phyloP scores from a whole-genome alignment of 495 filamentous ascomycete genomes.

The Cladorrhinum samala region DNA sequence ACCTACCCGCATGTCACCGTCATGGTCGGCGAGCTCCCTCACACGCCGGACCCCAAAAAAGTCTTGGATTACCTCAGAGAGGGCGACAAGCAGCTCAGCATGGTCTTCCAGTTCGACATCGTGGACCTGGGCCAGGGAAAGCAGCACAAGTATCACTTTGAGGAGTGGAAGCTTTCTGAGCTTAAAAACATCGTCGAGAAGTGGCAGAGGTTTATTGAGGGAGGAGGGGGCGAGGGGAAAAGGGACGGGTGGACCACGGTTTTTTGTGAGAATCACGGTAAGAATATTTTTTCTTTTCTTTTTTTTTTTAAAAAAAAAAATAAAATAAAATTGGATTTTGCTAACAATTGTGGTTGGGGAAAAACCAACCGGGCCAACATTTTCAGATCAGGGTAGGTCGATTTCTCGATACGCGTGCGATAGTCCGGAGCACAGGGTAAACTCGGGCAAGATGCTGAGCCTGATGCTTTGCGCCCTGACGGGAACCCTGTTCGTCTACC shows the following conservation, averaged over 20 bases:
- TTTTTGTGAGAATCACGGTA: slow-evolving; percentile 70
- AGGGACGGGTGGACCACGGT: slow-evolving; percentile 66
- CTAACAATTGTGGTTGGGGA: not conserved
- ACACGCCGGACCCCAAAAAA: slow-evolving; percentile 51
- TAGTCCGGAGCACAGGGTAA: slow-evolving; percentile 38
- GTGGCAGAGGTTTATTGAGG: slow-evolving; percentile 64
- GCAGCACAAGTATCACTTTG: slow-evolving; percentile 33
- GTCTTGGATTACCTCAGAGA: slow-evolving; percentile 54
- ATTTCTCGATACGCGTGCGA: slow-evolving; percentile 54
- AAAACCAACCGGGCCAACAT: not conserved
- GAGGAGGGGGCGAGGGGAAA: no score
- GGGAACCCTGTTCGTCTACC: slow-evolving; percentile 65
- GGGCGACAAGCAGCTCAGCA: slow-evolving; percentile 58
- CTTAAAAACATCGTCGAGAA: slow-evolving; percentile 54
- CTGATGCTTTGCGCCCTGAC: slow-evolving; percentile 42
- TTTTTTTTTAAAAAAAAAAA: no score
- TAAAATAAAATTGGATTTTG: no score
- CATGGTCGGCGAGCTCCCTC: slow-evolving; percentile 66
- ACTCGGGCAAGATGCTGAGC: slow-evolving; percentile 54
- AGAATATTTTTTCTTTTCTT: no score
- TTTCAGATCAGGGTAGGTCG: slow-evolving; percentile 50
- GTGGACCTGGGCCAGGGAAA: slow-evolving; percentile 56
- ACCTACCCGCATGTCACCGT: slow-evolving; percentile 64
- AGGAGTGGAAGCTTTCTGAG: slow-evolving; percentile 44
- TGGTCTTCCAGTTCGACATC: slow-evolving; percentile 71